A percentile compares a stretch with the other conserved stretches of the same genome.
phyloP scores from a whole-genome alignment of 2,329 filamentous ascomycete species.

The Ophiocordyceps camponoti-floridani region DNA sequence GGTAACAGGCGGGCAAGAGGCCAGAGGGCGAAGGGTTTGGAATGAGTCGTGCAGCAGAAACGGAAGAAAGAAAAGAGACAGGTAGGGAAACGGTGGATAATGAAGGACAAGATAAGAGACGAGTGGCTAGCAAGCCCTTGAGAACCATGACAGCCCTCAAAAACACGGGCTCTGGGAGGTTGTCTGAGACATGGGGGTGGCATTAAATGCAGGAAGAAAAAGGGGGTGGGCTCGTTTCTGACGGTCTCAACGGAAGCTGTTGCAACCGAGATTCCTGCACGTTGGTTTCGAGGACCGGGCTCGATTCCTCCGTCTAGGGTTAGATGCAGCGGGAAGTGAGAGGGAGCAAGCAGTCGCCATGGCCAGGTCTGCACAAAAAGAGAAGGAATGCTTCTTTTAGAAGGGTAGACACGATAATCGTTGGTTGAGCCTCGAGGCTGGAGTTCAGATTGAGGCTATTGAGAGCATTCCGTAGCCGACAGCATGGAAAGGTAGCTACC shows the following conservation, averaged over 20 bases:
- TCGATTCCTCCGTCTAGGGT: not conserved
- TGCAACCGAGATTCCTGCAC: not conserved
- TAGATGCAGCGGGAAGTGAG: not conserved
- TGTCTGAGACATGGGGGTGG: constrained; percentile 11
- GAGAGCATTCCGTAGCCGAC: too few species aligned
- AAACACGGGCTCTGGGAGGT: not conserved
- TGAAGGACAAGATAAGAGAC: not conserved
- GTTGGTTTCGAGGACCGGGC: not conserved
- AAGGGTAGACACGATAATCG: too few species aligned
- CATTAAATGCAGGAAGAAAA: constrained; percentile 9
- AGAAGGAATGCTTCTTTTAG: too few species aligned
- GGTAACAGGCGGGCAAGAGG: not conserved
- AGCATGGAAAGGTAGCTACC: too few species aligned
- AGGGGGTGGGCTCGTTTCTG: constrained; percentile 9
- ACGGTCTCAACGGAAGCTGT: constrained; percentile 4
- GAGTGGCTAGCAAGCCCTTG: not conserved
- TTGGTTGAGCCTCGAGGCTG: too few species aligned
- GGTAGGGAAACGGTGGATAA: not conserved
- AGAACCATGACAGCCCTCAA: too few species aligned
- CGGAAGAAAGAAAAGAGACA: not conserved
- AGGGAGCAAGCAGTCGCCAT: not conserved
- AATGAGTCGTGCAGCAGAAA: not conserved
- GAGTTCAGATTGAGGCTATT: too few species aligned
- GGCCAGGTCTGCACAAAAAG: too few species aligned
- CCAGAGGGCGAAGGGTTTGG: not conserved